Base-by-base conservation (phyloP, 1,284 basidiomycete genomes). In the Sparassis latifolia region DNA sequence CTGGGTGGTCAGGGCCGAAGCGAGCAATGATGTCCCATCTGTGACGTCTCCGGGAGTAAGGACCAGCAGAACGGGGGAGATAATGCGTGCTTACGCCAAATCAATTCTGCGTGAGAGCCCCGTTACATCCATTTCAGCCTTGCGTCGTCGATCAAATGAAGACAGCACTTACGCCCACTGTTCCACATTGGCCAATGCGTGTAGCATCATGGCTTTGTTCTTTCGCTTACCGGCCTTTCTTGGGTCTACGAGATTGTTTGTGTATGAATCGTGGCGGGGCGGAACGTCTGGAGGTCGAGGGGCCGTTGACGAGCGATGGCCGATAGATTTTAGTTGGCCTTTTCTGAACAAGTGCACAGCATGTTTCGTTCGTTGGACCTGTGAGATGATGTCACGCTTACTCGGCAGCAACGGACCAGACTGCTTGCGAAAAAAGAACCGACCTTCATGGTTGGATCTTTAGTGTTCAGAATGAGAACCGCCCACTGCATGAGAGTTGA, bases 151-250 rank as follows among this genome's bases (percentile, higher is more conserved):
- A 20, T 20, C 20, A 20, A 20, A 20, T 20, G 28, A 7, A 35
- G 10, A 2, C 9, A n/a, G 7, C 2, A 83, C 84, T 76, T 59
- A 86, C 82, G 92, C 92, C 86, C 90, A 96, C 63, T 92, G 91
- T 61, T 94, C 92, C 48, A 96, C 92, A 64, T 92, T 92, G 1
- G 92, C 91, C 3, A 94, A 71, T 2, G 90, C 88, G 69, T 92
- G 77, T 27, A 94, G 70, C 80, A 92, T 80, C 3, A 84, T 79
- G 2, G 88, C 84, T 27, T 85, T 72, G 58, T 81, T 89, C 65
- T 82, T 84, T 45, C 86, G 69, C 50, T 74, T 81, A 40, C 74
- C 78, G 40, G 84, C 73, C 56, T 83, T 82, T 0, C 73, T 76
- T 0, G 87, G 84, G 52, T 80, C 75, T 1, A 89, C 81, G 0